Conservation (phyloP, 495 filamentous ascomycete genomes). For the Hypoxylon intermedium region DNA sequence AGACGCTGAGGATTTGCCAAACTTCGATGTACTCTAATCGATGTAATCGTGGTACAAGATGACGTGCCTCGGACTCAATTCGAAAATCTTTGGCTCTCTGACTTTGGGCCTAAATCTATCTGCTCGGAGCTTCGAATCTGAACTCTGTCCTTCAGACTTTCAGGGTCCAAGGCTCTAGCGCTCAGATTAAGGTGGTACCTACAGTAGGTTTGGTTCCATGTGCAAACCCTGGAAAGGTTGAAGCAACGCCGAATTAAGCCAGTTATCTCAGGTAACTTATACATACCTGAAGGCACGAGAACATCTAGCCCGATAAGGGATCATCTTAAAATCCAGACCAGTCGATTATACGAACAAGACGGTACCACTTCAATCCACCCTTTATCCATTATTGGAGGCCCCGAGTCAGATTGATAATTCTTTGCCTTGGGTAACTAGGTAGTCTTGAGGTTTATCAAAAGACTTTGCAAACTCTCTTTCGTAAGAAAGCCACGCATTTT, state of each 20-base stretch:
- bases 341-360: too few relatives aligned
- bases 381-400: too few relatives aligned
- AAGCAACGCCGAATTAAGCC: too few relatives aligned
- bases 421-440: too few relatives aligned
- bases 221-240: neutral
- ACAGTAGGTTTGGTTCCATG: slow-evolving; percentile 9
- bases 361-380: too few relatives aligned
- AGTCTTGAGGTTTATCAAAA: too few relatives aligned
- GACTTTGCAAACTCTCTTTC: neutral
- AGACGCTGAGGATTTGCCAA: slow-evolving; percentile 12
- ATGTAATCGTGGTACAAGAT: slow-evolving; percentile 31
- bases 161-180: slow-evolving; percentile 3
- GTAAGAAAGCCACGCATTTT: slow-evolving; percentile 18
- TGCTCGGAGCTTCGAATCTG: neutral
- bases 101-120: neutral
- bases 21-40: slow-evolving; percentile 9
- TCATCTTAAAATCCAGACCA: too few relatives aligned
- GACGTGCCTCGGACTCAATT: slow-evolving; percentile 25
- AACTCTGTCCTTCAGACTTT: slow-evolving; percentile 12
- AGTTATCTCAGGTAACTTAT: too few relatives aligned
- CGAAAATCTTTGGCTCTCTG: neutral
- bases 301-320: too few relatives aligned
- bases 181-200: slow-evolving; percentile 18
- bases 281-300: too few relatives aligned
- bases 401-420: too few relatives aligned